These are phyloP conservation scores for Mortierella sp. DNA, from an alignment of 371 early-diverging fungal genomes.

Conservation along the genomic window DNA sequence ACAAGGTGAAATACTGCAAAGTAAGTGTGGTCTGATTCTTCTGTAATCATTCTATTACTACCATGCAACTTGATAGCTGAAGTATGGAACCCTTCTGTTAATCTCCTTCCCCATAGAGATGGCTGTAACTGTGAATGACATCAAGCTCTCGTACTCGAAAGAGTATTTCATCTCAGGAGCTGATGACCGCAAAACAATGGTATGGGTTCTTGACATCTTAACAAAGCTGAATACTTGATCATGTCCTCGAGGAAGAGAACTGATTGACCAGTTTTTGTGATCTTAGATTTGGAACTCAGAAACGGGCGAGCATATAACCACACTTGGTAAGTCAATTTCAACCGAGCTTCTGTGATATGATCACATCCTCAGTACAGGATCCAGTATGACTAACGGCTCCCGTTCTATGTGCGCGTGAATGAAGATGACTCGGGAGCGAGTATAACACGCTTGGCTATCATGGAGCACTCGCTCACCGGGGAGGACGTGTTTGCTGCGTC, in stretches of 20 bases:
- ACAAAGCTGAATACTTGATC: too few relatives aligned
- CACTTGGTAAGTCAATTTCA: constrained; percentile 13
- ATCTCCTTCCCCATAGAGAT: background rate
- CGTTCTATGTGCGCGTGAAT: too few relatives aligned
- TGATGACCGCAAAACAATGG: constrained; percentile 35
- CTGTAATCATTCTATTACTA: background rate
- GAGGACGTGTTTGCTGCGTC: constrained; percentile 45
- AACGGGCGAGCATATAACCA: constrained; percentile 17
- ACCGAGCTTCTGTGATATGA: too few relatives aligned
- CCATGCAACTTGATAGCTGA: too few relatives aligned
- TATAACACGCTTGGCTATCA: constrained; percentile 24
- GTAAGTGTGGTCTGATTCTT: background rate
- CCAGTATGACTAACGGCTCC: too few relatives aligned
- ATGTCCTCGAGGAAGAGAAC: too few relatives aligned
- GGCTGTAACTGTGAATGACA: constrained; percentile 39
- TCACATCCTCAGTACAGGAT: too few relatives aligned
- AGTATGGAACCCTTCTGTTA: background rate
- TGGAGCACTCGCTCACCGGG: constrained; percentile 6
- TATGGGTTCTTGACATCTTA: constrained; percentile 2
- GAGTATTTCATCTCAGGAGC: constrained; percentile 38
- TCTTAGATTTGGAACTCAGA: constrained; percentile 48
- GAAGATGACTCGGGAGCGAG: constrained; percentile 9
- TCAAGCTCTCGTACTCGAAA: constrained; percentile 38
- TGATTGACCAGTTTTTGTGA: background rate
- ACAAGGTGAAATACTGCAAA: background rate